Conservation (phyloP, 2,329 filamentous ascomycete genomes). For the Fusarium succisae region DNA sequence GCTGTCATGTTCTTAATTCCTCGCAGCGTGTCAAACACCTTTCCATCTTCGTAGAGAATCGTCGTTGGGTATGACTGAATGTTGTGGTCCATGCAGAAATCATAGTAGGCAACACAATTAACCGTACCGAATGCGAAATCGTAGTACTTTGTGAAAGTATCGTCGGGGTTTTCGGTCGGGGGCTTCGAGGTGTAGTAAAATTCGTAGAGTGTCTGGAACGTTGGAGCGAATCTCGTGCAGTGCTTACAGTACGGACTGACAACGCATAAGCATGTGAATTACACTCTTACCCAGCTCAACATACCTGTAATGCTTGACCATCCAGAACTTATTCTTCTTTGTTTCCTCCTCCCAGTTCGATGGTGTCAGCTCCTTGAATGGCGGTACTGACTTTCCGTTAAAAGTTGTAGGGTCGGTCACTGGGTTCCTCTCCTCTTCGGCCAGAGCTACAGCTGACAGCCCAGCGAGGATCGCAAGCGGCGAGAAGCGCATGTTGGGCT, state of each 20-base stretch:
- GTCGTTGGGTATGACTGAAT: constrained; percentile 81
- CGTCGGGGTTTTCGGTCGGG: constrained; percentile 63
- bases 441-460: constrained; percentile 46
- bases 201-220: constrained; percentile 92
- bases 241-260: constrained; percentile 71
- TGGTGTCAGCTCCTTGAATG: constrained; percentile 68
- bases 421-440: constrained; percentile 48
- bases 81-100: constrained; percentile 75
- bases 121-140: constrained; percentile 87
- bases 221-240: constrained; percentile 82
- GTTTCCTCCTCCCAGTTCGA: constrained; percentile 66
- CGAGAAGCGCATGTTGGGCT: constrained; percentile 47
- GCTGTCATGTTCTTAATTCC: constrained; percentile 74
- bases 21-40: constrained; percentile 68
- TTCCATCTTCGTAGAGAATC: constrained; percentile 81
- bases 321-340: constrained; percentile 61
- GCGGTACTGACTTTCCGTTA: constrained; percentile 73
- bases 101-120: constrained; percentile 85
- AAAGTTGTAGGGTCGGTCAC: constrained; percentile 63
- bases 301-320: constrained; percentile 76
- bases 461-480: constrained; percentile 58
- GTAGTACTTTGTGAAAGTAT: constrained; percentile 81
- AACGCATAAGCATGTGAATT: constrained; percentile 31
- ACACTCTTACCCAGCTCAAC: not conserved
- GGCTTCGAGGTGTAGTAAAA: constrained; percentile 91